Evolutionary conservation across 352 stramenopile species (phyloP).

Genomic region (Globisporangium ultimum): DNA sequence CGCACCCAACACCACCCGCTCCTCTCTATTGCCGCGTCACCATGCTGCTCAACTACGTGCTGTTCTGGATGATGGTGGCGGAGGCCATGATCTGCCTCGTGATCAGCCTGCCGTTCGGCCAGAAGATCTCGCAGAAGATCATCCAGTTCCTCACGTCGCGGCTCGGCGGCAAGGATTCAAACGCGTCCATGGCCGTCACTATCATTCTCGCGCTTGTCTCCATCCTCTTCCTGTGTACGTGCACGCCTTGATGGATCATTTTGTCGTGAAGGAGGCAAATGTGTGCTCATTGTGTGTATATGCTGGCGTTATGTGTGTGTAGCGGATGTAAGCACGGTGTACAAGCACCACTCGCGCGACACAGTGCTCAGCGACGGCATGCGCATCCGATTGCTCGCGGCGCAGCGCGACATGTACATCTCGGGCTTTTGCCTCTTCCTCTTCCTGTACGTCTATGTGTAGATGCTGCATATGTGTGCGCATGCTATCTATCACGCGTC

Average conservation of each 20-base stretch:
- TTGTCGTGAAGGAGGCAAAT: neutral
- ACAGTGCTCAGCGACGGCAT: constrained; percentile 64
- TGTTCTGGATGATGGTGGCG: constrained; percentile 55
- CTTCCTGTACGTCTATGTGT: constrained; percentile 38
- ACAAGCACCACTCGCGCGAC: constrained; percentile 63
- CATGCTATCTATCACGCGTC: neutral
- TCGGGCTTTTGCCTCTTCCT: constrained; percentile 83
- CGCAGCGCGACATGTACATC: constrained; percentile 87
- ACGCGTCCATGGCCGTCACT: constrained; percentile 34
- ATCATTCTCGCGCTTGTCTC: constrained; percentile 58
- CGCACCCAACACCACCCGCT: too few relatives aligned
- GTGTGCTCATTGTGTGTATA: neutral
- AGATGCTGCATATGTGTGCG: neutral
- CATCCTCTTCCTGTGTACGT: constrained; percentile 76
- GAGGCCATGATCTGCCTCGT: constrained; percentile 46
- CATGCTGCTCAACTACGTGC: constrained; percentile 55
- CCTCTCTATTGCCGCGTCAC: constrained; percentile 10
- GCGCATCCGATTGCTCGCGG: constrained; percentile 73
- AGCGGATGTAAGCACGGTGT: constrained; percentile 73
- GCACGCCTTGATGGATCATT: neutral
- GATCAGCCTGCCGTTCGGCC: constrained; percentile 29
- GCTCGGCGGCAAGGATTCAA: constrained; percentile 44
- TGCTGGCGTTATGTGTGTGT: neutral
- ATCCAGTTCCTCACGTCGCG: constrained; percentile 54
- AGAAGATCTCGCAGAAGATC: neutral